Conservation (phyloP, 2,329 filamentous ascomycete species). For the Onygenales sp. region DNA sequence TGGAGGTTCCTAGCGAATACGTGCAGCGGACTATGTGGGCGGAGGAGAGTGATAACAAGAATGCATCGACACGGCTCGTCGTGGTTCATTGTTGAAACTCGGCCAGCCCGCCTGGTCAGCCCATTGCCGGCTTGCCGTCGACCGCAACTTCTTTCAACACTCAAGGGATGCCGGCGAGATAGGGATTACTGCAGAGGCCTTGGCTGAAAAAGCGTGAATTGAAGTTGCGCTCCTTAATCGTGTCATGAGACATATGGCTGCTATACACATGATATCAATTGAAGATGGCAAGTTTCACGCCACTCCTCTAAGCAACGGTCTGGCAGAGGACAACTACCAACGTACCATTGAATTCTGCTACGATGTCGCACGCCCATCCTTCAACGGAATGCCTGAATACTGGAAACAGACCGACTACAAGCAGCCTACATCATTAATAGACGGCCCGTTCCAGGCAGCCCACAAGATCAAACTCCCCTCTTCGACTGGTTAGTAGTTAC, state of each 20-base stretch:
- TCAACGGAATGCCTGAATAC: neutral
- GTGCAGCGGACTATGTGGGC: neutral
- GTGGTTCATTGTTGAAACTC: neutral
- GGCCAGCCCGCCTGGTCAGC: neutral
- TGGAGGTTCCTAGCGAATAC: neutral
- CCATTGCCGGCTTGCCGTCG: neutral
- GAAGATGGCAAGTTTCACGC: neutral
- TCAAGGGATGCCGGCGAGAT: neutral
- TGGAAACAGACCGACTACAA: neutral
- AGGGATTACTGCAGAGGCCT: neutral
- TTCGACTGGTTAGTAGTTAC: neutral
- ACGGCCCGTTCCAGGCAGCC: neutral
- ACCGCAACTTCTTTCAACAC: neutral
- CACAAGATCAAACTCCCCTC: neutral
- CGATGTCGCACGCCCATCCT: neutral
- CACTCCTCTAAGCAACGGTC: neutral
- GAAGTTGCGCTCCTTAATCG: neutral
- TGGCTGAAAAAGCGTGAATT: neutral
- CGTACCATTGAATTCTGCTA: neutral
- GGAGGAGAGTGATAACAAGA: neutral
- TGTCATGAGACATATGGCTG: neutral
- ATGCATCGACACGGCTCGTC: neutral
- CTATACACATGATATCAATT: neutral
- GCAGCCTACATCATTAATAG: neutral
- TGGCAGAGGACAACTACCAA: neutral